Conservation (phyloP, 345 rosid species). For the Trapa incisa region DNA sequence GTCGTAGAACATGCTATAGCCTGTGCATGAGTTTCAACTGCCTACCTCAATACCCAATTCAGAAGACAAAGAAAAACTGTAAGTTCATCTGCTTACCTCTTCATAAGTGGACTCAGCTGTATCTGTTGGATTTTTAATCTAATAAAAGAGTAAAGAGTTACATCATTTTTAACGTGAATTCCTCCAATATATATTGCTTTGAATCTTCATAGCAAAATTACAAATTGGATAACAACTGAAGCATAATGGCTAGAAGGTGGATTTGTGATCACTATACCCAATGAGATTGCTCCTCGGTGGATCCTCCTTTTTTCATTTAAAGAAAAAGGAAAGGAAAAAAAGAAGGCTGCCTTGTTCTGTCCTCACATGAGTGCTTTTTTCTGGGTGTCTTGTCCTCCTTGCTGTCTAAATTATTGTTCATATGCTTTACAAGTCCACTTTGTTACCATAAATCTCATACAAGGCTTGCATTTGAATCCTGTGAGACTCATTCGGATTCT, state of each 20-base stretch:
- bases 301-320: not conserved
- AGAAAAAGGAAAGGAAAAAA: not conserved
- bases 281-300: not conserved
- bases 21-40: too few species aligned
- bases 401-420: not conserved
- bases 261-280: not conserved
- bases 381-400: not conserved
- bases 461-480: too few species aligned
- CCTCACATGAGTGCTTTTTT: not conserved
- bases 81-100: too few species aligned
- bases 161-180: not conserved
- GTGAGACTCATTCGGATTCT: too few species aligned
- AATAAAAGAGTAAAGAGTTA: too few species aligned
- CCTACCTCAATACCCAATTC: too few species aligned
- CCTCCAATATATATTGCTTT: conserved; percentile 1
- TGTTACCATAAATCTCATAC: not conserved
- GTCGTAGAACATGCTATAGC: too few species aligned
- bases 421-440: not conserved
- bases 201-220: conserved; percentile 6
- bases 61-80: too few species aligned
- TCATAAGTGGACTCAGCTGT: too few species aligned
- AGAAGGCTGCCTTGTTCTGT: not conserved
- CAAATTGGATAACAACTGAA: not conserved
- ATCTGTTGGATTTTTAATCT: too few species aligned
- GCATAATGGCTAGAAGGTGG: not conserved